phyloP scores from a whole-genome alignment of 2,329 filamentous ascomycete species.

The Ceratocystiopsis sp. region DNA sequence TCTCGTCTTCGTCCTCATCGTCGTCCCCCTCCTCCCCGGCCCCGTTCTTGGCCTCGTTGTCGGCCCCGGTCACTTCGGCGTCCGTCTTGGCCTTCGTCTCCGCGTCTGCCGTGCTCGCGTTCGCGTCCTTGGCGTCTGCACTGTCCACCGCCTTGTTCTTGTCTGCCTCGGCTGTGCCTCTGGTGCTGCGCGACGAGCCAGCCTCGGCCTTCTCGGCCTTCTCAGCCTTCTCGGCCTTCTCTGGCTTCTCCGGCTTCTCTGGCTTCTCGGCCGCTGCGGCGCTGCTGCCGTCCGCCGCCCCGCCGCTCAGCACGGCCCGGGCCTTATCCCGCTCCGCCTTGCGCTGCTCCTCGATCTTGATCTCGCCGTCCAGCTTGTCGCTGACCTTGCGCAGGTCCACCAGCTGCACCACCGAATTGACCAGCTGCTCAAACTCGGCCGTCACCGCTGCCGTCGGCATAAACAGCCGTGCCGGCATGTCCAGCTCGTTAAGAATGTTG shows the following conservation, averaged over 20 bases:
- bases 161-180: not conserved
- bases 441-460: conserved; percentile 62
- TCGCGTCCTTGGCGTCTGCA: not conserved
- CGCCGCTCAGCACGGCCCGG: conserved; percentile 5
- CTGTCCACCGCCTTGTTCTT: not conserved
- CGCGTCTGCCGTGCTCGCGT: not conserved
- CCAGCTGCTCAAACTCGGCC: conserved; percentile 52
- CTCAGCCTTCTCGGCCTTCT: not conserved
- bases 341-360: conserved; percentile 41
- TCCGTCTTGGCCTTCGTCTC: not conserved
- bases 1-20: not conserved
- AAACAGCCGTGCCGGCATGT: conserved; percentile 49
- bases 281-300: conserved; percentile 6
- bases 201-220: not conserved
- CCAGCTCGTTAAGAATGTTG: conserved; percentile 53
- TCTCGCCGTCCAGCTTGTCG: conserved; percentile 61
- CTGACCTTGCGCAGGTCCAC: conserved; percentile 57
- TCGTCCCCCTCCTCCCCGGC: not conserved
- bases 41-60: too few species aligned
- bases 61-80: not conserved
- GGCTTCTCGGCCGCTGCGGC: conserved; percentile 2
- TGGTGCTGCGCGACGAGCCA: not conserved
- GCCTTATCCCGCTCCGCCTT: conserved; percentile 33
- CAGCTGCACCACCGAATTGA: conserved; percentile 48
- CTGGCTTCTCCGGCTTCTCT: too few species aligned